Evolutionary conservation across 208 protist species (phyloP).

Genomic region (Acanthamoeba culbertsoni): DNA sequence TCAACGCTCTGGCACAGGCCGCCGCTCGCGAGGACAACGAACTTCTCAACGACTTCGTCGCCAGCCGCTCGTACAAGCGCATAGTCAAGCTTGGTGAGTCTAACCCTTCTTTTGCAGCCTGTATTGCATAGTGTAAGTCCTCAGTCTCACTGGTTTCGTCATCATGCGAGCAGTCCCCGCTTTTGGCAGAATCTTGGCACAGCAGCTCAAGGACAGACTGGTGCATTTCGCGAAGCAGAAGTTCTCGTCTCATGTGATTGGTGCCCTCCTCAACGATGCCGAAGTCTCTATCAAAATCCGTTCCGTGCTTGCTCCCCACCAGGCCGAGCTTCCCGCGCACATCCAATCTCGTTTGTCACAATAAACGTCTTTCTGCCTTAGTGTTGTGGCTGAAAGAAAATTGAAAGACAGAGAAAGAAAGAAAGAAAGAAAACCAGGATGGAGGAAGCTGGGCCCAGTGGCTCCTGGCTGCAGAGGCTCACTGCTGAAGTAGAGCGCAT

Average conservation of each 20-base stretch:
- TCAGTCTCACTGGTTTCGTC: not conserved
- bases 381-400: no score
- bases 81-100: not conserved
- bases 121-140: not conserved
- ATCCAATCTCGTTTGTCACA: not conserved
- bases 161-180: not conserved
- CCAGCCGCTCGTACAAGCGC: conserved; percentile 16
- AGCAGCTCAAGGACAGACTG: not conserved
- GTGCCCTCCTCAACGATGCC: not conserved
- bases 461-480: not conserved
- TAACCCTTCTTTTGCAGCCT: not conserved
- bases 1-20: not conserved
- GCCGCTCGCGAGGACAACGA: not conserved
- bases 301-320: not conserved
- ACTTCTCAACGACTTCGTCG: conserved; percentile 14
- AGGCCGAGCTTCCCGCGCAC: not conserved
- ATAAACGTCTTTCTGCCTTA: not conserved
- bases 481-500: not conserved
- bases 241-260: not conserved
- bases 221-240: not conserved
- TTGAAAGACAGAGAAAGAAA: no score
- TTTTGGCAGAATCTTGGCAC: not conserved
- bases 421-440: not conserved
- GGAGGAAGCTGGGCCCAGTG: no score
- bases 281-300: not conserved